Evolutionary conservation across 2,329 filamentous ascomycete species (phyloP).

Genomic region (Paecilomyces dactylethromorphus): DNA sequence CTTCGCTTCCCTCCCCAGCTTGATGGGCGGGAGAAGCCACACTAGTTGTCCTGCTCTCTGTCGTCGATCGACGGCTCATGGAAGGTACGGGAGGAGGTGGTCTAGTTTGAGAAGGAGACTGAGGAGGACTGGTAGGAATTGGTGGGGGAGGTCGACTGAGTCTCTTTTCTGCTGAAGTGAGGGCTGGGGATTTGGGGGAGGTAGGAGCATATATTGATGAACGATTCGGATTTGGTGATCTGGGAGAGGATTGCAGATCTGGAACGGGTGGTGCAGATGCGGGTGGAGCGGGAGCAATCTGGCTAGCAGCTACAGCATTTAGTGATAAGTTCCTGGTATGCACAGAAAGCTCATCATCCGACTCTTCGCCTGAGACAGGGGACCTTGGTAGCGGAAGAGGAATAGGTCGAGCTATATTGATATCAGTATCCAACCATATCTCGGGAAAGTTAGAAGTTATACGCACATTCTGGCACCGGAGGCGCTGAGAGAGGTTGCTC

Average conservation of each 20-base stretch:
- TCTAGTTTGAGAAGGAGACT: constrained; percentile 41
- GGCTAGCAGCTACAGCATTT: constrained; percentile 34
- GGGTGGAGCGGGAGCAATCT: constrained; percentile 41
- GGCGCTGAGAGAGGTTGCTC: constrained; percentile 29
- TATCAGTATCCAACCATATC: constrained; percentile 15
- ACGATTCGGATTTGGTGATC: constrained; percentile 21
- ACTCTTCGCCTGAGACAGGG: constrained; percentile 68
- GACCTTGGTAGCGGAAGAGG: constrained; percentile 49
- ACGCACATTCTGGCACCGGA: constrained; percentile 52
- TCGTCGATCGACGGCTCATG: constrained; percentile 53
- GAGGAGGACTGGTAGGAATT: constrained; percentile 33
- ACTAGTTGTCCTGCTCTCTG: constrained; percentile 41
- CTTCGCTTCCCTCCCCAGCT: constrained; percentile 58
- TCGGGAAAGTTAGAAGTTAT: background rate
- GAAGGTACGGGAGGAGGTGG: constrained; percentile 60
- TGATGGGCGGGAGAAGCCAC: constrained; percentile 37
- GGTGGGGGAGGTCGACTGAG: constrained; percentile 39
- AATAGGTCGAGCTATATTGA: constrained; percentile 54
- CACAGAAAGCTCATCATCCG: constrained; percentile 75
- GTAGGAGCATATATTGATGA: constrained; percentile 38
- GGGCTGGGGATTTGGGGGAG: constrained; percentile 26
- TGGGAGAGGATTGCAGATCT: constrained; percentile 26
- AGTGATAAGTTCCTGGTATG: constrained; percentile 41
- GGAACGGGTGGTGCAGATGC: constrained; percentile 39
- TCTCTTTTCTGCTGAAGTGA: constrained; percentile 32